A percentile compares a stretch with the other conserved stretches of the same genome.
These are phyloP conservation scores for Colletotrichum euphorbiae DNA, from an alignment of 2,329 filamentous ascomycete genomes.

Conservation along the genomic window DNA sequence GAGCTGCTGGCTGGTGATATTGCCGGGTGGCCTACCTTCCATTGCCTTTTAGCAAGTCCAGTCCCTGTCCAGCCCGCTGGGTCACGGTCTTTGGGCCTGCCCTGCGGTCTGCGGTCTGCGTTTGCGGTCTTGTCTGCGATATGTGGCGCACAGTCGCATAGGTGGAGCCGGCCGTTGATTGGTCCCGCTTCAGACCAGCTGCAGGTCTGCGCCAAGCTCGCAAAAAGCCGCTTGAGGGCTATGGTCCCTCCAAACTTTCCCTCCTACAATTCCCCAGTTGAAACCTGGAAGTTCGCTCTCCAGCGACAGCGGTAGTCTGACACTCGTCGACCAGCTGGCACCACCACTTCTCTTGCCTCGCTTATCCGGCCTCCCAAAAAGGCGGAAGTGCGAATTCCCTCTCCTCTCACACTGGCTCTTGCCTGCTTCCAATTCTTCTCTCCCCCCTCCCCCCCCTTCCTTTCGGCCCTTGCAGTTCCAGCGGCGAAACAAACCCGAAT, in stretches of 20 bases:
- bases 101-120: constrained; percentile 14
- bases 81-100: constrained; percentile 14
- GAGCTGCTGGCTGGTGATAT: constrained; percentile 21
- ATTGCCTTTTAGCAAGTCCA: not conserved
- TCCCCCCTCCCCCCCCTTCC: no score
- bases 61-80: constrained; percentile 34
- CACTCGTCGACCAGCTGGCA: constrained; percentile 2
- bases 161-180: constrained; percentile 48
- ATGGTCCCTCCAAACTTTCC: constrained; percentile 25
- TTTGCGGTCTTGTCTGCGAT: constrained; percentile 28
- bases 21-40: constrained; percentile 1
- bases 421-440: not conserved
- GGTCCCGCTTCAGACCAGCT: constrained; percentile 45
- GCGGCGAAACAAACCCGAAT: constrained; percentile 27
- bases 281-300: no score
- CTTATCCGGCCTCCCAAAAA: not conserved
- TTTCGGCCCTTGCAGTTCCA: not conserved
- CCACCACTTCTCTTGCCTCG: not conserved
- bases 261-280: constrained; percentile 37
- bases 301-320: no score
- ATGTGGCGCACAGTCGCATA: constrained; percentile 44
- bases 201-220: constrained; percentile 44
- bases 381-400: constrained; percentile 19
- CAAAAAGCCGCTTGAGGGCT: constrained; percentile 45
- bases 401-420: constrained; percentile 23